A percentile compares a stretch with the other conserved stretches of the same genome.
These are phyloP conservation scores for Artemisia annua DNA, from an alignment of 129 eudicot species.

Conservation along the genomic window DNA sequence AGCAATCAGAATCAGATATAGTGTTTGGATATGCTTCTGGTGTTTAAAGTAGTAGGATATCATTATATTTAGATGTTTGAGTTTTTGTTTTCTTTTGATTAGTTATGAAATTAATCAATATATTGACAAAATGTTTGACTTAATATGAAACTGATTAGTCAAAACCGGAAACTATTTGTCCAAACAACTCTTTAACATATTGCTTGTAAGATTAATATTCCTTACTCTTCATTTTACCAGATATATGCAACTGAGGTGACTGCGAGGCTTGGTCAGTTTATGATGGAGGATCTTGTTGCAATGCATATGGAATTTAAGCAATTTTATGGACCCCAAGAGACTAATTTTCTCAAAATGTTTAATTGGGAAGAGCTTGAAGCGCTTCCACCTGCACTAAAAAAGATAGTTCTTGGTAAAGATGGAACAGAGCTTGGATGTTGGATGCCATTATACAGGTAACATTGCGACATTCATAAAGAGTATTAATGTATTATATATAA, in stretches of 20 bases:
- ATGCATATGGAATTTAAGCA: slow-evolving; percentile 83
- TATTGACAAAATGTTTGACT: background rate
- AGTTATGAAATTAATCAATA: background rate
- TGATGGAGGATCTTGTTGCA: slow-evolving; percentile 88
- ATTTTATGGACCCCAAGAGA: slow-evolving; percentile 69
- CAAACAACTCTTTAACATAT: background rate
- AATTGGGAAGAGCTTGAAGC: slow-evolving; percentile 80
- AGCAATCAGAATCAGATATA: background rate
- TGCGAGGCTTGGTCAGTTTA: slow-evolving; percentile 62
- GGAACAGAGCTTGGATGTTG: slow-evolving; percentile 71
- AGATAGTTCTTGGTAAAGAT: slow-evolving; percentile 61
- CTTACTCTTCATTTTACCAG: slow-evolving; percentile 27
- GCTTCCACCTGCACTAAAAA: slow-evolving; percentile 63
- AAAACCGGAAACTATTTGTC: too few species aligned
- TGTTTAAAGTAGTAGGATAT: too few species aligned
- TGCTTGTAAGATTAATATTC: slow-evolving; percentile 1
- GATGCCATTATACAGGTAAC: slow-evolving; percentile 85
- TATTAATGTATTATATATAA: background rate
- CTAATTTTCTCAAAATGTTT: slow-evolving; percentile 49
- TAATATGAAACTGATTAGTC: too few species aligned
- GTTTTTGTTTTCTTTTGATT: background rate
- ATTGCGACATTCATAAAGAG: background rate
- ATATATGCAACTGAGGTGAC: slow-evolving; percentile 93
- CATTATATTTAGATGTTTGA: too few species aligned
- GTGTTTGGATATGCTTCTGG: too few species aligned